Evolutionary conservation across 1,284 basidiomycete species (phyloP).

Genomic region (Fistulina hepatica): DNA sequence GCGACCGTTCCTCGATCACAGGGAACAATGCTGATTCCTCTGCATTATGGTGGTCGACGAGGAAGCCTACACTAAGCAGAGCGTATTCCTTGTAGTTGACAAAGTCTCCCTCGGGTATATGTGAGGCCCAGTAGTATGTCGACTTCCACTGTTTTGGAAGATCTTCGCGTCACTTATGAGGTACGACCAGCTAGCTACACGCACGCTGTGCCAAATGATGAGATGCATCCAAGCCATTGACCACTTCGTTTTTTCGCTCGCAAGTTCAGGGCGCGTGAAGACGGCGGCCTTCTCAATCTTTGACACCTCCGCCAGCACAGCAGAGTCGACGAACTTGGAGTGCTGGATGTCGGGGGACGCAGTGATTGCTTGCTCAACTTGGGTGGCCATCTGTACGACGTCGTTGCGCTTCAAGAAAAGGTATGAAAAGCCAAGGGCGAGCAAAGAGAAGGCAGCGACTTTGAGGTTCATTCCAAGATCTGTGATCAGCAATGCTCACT

Average conservation of each 20-base stretch:
- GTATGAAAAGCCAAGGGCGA: neutral
- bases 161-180: neutral
- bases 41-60: slow-evolving; percentile 14
- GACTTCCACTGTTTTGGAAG: slow-evolving; percentile 13
- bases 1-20: slow-evolving; percentile 10
- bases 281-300: slow-evolving; percentile 11
- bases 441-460: neutral
- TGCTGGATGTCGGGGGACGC: neutral
- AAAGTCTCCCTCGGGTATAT: slow-evolving; percentile 13
- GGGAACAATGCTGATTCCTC: slow-evolving; percentile 13
- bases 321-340: neutral
- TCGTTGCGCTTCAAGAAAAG: neutral
- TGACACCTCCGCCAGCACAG: slow-evolving; percentile 11
- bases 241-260: slow-evolving; percentile 12
- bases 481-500: too few relatives aligned
- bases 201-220: slow-evolving; percentile 14
- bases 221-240: slow-evolving; percentile 17
- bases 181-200: neutral
- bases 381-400: neutral
- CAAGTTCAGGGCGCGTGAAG: slow-evolving; percentile 7
- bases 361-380: neutral
- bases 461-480: neutral
- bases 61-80: slow-evolving; percentile 8
- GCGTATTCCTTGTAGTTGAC: slow-evolving; percentile 13
- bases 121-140: slow-evolving; percentile 14